A percentile compares a stretch with the other conserved stretches of the same genome.
These are phyloP conservation scores for Pseudopithomyces maydicus DNA, from an alignment of 2,329 filamentous ascomycete species.

Conservation along the genomic window DNA sequence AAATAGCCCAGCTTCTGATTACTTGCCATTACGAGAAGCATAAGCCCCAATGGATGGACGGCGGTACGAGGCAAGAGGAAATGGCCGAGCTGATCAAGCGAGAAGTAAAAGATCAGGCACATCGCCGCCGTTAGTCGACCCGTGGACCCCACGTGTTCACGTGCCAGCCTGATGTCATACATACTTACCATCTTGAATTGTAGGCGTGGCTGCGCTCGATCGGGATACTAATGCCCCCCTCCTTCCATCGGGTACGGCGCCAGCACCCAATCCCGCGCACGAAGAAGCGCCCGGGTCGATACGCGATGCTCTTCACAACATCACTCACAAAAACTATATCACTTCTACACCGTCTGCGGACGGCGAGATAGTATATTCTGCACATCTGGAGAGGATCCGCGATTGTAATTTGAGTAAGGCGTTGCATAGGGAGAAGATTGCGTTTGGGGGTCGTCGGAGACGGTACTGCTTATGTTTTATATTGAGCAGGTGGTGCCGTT, in stretches of 20 bases:
- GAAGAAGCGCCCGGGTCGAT: not conserved
- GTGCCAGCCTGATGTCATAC: too few species aligned
- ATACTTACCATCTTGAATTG: too few species aligned
- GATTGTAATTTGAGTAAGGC: not conserved
- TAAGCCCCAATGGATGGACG: conserved; percentile 48
- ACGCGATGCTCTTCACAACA: not conserved
- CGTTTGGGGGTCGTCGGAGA: conserved; percentile 5
- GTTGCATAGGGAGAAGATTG: not conserved
- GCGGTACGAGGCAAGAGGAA: conserved; percentile 48
- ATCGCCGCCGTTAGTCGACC: conserved; percentile 45
- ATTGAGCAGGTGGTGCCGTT: conserved; percentile 67
- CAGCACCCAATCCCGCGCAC: not conserved
- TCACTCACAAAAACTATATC: not conserved
- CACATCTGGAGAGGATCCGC: not conserved
- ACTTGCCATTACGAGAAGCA: conserved; percentile 58
- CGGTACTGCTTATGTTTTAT: conserved; percentile 56
- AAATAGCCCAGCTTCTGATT: conserved; percentile 58
- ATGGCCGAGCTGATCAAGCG: conserved; percentile 61
- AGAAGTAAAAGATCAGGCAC: conserved; percentile 62
- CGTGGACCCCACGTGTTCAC: too few species aligned
- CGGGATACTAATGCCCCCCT: not conserved
- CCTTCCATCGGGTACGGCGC: not conserved
- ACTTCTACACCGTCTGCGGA: not conserved
- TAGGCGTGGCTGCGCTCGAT: not conserved
- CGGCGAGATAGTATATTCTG: not conserved